Evolutionary conservation across 495 filamentous ascomycete species (phyloP).

Genomic region (Penicillium fimorum): DNA sequence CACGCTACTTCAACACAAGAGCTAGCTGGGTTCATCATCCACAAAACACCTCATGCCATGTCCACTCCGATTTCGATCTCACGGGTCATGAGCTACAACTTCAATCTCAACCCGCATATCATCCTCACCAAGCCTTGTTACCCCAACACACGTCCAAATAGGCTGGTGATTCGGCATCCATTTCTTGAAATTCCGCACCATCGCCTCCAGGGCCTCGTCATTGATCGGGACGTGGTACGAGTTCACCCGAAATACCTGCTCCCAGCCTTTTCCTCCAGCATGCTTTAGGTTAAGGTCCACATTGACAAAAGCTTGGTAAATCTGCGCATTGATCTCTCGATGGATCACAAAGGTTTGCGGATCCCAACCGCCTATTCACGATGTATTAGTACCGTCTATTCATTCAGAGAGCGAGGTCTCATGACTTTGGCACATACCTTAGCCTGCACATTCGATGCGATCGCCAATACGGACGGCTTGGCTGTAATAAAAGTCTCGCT

Average conservation of each 20-base stretch:
- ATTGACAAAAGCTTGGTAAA: constrained; percentile 56
- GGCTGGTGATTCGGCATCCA: constrained; percentile 52
- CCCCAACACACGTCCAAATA: constrained; percentile 50
- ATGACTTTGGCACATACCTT: constrained; percentile 37
- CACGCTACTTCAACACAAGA: not conserved
- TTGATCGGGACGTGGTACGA: constrained; percentile 48
- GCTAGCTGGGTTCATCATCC: constrained; percentile 2
- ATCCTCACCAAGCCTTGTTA: constrained; percentile 40
- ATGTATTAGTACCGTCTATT: not conserved
- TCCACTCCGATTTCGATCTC: not conserved
- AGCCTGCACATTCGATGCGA: constrained; percentile 52
- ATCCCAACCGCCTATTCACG: constrained; percentile 50
- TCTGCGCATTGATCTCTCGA: constrained; percentile 43
- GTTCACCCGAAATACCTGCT: constrained; percentile 52
- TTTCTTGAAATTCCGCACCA: constrained; percentile 47
- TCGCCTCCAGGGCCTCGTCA: constrained; percentile 35
- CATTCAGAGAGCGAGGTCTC: not conserved
- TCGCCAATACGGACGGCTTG: constrained; percentile 56
- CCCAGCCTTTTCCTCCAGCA: constrained; percentile 58
- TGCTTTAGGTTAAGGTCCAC: constrained; percentile 46
- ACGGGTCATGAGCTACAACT: constrained; percentile 45
- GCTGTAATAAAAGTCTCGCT: constrained; percentile 44
- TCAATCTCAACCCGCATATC: constrained; percentile 59
- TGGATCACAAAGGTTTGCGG: constrained; percentile 35
- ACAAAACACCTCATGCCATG: not conserved